Evolutionary conservation across 2,329 filamentous ascomycete genomes (phyloP), one percentile per base, ranked within the genome.

Genomic region (Gnomoniopsis smithogilvyi): DNA sequence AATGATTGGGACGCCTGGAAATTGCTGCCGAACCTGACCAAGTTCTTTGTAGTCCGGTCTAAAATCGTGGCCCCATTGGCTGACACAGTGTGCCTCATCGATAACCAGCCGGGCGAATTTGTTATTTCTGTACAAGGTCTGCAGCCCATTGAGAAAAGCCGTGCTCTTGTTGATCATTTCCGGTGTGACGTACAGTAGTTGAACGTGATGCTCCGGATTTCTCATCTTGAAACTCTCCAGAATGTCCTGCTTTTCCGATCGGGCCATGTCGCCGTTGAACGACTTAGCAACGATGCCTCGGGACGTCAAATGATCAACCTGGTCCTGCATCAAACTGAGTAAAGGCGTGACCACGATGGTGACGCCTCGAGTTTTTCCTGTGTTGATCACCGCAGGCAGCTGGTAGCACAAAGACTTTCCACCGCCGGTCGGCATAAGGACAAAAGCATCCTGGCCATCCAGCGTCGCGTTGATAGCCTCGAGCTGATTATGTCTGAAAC

Each of bases 11-110:
- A 98, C 90, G 2, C 84, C 83, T 0, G 88, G 86, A 66, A 94
- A 94, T 54, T 83, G 84, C 45, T 77, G 72, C 51, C 94, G 84
- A 47, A 97, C 78, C 60, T 86, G 81, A 30, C 93, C 92, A 3
- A 99, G 79, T 33, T 84, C 83, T 73, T 96, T 96, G 77, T 99
- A 99, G 70, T 98, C 94, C 0, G 93, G 94, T 49, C 96, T 86
- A 70, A 99, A 99, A 72, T 99, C 95, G 67, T 99, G 95, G 1
- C 95, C 95, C 95, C 95, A 99, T 78, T 99, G 93, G 72, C 95
- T 98, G 26, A 99, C 94, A 72, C 95, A 99, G 72, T 99, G 95
- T n/a, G 95, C 95, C 75, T 99, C 96, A 66, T 99, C 95, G 63
- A 99, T 96, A 55, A 99, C 95, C 51, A 99, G 85, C 26, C 95